A percentile compares a stretch with the other conserved stretches of the same genome.
These are phyloP conservation scores for Sanghuangporus baumii DNA, from an alignment of 1,284 basidiomycete species.

Conservation along the genomic window DNA sequence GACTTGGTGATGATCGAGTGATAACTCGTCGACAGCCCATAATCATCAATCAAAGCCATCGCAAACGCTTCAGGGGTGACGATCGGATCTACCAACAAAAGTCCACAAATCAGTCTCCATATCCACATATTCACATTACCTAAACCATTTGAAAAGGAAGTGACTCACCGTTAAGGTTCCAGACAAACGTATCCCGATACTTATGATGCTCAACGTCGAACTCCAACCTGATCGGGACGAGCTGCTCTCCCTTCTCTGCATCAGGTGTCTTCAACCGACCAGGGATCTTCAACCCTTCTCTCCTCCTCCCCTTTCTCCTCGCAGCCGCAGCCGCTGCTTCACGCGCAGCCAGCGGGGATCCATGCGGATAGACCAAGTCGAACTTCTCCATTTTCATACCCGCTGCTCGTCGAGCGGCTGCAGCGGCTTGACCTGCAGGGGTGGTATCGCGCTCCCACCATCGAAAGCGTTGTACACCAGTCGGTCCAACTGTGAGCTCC, in stretches of 20 bases:
- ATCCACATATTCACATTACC: background rate
- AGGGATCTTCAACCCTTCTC: slow-evolving; percentile 72
- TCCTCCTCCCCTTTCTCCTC: slow-evolving; percentile 47
- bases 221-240: slow-evolving; percentile 93
- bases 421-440: slow-evolving; percentile 26
- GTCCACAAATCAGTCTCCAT: background rate
- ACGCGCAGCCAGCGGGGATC: slow-evolving; percentile 28
- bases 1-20: slow-evolving; percentile 72
- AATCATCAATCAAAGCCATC: slow-evolving; percentile 88
- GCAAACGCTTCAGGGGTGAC: slow-evolving; percentile 90
- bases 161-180: slow-evolving; percentile 84
- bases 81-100: slow-evolving; percentile 59
- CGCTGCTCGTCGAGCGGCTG: slow-evolving; percentile 23
- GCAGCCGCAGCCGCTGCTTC: slow-evolving; percentile 35
- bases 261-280: slow-evolving; percentile 53
- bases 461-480: slow-evolving; percentile 24
- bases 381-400: slow-evolving; percentile 43
- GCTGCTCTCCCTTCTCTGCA: slow-evolving; percentile 63
- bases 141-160: background rate
- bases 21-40: slow-evolving; percentile 71
- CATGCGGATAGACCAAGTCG: slow-evolving; percentile 62
- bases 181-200: slow-evolving; percentile 94
- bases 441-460: slow-evolving; percentile 48
- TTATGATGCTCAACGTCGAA: slow-evolving; percentile 90
- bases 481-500: slow-evolving; percentile 27